A percentile compares a stretch with the other conserved stretches of the same genome.
Evolutionary conservation across 352 stramenopile genomes (phyloP).

Genomic region (Phytopythium sindhum): DNA sequence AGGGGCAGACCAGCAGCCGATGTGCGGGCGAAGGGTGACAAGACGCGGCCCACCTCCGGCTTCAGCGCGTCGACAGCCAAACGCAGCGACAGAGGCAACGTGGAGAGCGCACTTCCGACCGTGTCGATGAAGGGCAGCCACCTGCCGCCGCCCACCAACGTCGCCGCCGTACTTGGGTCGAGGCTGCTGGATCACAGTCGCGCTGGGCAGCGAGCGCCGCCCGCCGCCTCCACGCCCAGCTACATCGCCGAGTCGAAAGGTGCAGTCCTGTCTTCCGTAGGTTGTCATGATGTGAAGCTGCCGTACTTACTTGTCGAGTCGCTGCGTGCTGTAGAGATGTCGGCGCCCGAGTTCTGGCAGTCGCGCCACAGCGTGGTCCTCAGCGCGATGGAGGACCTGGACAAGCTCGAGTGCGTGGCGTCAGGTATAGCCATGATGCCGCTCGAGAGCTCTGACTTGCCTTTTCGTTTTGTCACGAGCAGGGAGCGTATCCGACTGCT

Average conservation of each 20-base stretch:
- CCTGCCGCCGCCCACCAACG: constrained; percentile 19
- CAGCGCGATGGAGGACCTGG: neutral
- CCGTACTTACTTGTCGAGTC: neutral
- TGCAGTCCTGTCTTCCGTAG: neutral
- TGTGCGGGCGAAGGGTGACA: neutral
- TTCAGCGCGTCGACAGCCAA: neutral
- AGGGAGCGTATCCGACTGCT: constrained; percentile 1
- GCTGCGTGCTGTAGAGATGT: neutral
- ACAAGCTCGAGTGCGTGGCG: constrained; percentile 2
- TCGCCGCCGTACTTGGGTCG: constrained; percentile 10
- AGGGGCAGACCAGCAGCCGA: neutral
- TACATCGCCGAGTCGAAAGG: constrained; percentile 1
- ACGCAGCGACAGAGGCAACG: neutral
- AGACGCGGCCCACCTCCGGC: neutral
- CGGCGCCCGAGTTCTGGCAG: neutral
- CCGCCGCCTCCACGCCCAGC: neutral
- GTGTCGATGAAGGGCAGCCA: constrained; percentile 15
- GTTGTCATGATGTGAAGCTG: too few relatives aligned
- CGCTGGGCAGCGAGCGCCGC: neutral
- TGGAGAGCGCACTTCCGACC: neutral
- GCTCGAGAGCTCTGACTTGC: neutral
- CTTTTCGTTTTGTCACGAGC: neutral
- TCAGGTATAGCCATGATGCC: neutral
- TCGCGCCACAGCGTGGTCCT: neutral
- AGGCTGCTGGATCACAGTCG: constrained; percentile 8